A percentile compares a stretch with the other conserved stretches of the same genome.
Conservation (phyloP, 1,284 basidiomycete species). For the Ustilago shanxiensis region DNA sequence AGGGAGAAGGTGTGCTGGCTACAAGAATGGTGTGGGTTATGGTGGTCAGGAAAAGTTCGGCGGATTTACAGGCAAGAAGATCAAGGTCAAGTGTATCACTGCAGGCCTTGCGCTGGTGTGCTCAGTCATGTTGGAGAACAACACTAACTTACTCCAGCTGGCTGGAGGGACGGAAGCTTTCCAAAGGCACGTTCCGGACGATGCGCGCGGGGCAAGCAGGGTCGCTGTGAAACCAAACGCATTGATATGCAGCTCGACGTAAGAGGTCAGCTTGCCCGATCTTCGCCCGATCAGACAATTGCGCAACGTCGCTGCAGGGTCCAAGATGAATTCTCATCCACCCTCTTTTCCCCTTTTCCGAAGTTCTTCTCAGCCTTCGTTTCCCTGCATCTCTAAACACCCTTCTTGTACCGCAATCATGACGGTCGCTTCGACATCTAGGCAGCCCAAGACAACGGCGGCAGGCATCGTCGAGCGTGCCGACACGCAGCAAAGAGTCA, state of each 20-base stretch:
- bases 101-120: neutral
- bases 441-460: conserved; percentile 78
- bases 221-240: neutral
- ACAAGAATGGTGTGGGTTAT: neutral
- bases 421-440: conserved; percentile 17
- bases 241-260: neutral
- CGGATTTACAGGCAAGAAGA: neutral
- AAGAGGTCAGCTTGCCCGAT: neutral
- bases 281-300: conserved; percentile 2
- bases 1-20: neutral
- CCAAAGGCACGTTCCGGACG: conserved; percentile 31
- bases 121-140: conserved; percentile 15
- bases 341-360: neutral
- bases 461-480: conserved; percentile 88
- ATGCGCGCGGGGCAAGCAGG: conserved; percentile 20
- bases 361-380: neutral
- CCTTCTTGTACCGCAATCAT: conserved; percentile 1
- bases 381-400: neutral
- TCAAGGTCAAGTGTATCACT: neutral
- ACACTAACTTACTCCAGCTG: neutral
- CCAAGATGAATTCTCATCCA: conserved; percentile 15
- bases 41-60: neutral
- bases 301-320: conserved; percentile 15
- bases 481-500: conserved; percentile 84
- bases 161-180: neutral